phyloP scores from a whole-genome alignment of 352 stramenopile species.

The Globisporangium yorkense region DNA sequence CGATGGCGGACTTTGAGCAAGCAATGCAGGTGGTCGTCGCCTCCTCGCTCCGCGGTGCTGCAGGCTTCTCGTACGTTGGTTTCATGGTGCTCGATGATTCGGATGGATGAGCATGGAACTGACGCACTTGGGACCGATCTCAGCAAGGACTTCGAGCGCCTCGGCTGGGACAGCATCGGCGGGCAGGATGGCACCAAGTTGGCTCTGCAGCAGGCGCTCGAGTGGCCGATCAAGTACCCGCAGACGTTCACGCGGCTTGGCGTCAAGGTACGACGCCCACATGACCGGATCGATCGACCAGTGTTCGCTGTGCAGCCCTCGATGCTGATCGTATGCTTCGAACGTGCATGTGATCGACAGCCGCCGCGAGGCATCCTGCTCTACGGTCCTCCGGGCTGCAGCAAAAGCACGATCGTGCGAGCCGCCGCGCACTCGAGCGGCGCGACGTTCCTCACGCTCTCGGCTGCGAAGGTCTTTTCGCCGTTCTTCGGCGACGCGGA shows the following conservation, averaged over 20 bases:
- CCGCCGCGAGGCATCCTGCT: constrained; percentile 80
- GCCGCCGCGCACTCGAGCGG: constrained; percentile 70
- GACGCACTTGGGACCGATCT: not conserved
- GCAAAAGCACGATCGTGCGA: constrained; percentile 88
- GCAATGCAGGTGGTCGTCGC: constrained; percentile 63
- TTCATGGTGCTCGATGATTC: not conserved
- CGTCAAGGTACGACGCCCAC: constrained; percentile 26
- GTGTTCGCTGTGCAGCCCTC: not conserved
- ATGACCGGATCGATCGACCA: not conserved
- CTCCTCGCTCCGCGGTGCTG: constrained; percentile 55
- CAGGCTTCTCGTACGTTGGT: constrained; percentile 42
- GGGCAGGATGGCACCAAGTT: constrained; percentile 67
- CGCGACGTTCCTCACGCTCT: constrained; percentile 84
- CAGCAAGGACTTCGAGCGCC: constrained; percentile 52
- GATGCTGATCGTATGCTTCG: not conserved
- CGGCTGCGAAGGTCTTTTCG: constrained; percentile 84
- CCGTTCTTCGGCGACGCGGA: constrained; percentile 88
- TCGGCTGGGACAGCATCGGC: constrained; percentile 73
- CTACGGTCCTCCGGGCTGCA: constrained; percentile 88
- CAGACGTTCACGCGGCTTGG: constrained; percentile 67
- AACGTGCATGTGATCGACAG: constrained; percentile 2
- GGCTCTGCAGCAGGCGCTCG: constrained; percentile 76
- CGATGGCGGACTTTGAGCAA: constrained; percentile 66
- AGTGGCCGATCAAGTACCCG: constrained; percentile 84
- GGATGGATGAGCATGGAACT: not conserved